Base-by-base conservation (phyloP, 2,329 filamentous ascomycete species). In the Nigrospora osmanthi region DNA sequence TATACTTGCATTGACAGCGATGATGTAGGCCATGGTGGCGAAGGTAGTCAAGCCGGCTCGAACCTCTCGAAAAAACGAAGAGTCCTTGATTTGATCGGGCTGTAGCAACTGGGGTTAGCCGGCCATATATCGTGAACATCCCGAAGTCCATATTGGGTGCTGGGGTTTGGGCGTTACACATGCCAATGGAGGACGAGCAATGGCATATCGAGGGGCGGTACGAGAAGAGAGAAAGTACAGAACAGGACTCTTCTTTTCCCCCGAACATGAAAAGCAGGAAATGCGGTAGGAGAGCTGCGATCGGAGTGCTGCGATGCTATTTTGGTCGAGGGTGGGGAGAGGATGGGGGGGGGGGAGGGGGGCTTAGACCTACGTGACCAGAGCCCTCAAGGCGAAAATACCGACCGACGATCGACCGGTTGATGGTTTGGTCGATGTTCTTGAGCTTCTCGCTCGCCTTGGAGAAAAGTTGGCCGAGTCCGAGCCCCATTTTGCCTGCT, bases 1-100 rank as follows among this genome's bases (percentile, higher is more conserved):
- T 13, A 6, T 5, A 55, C 71, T 55, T 51, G 79, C 78, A 54
- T 83, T 83, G 50, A 83, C 81, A 10, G 84, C 83, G 58, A 93
- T 89, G 54, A 93, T 91, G 64, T 90, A 91, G 13, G 86, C 84
- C 87, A 89, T 89, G 3, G 84, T 85, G 44, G 84, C 82, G 59
- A 87, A 87, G 3, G 87, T 93, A 2, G 88, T 89, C 44, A 91
- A 62, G 2, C 87, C 88, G 30, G 87, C 88, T 28, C 87, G 81
- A 46, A 93, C 68, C 63, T 93, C 88, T 17, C 80, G 85, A 51
- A 87, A 81, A 62, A 91, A 89, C 48, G 75, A 81, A 33, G 85
- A 76, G 34, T 79, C 79, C 47, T 76, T 75, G 40, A 88, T 80
- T 57, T 85, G 81, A 40, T 81, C 73, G 31, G 78, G 77, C 84